These are phyloP conservation scores for Arabidopsis hybrid DNA, from an alignment of 441 rosid species.

Conservation along the genomic window DNA sequence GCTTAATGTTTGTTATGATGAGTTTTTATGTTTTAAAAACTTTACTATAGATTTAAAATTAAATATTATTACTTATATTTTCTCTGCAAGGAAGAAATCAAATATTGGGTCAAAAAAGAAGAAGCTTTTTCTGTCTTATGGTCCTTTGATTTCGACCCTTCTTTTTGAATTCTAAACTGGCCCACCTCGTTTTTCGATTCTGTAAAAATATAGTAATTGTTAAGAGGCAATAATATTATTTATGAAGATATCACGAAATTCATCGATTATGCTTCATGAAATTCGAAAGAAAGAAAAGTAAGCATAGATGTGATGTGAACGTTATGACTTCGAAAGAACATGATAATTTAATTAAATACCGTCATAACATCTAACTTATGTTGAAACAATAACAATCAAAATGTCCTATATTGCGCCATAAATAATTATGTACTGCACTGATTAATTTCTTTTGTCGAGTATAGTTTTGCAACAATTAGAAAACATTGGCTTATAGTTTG, in stretches of 20 bases:
- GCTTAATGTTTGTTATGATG: constrained; percentile 33
- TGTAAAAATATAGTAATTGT: background rate
- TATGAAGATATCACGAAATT: background rate
- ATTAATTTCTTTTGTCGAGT: background rate
- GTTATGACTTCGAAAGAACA: constrained; percentile 16
- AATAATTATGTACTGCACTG: background rate
- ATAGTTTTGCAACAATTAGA: background rate
- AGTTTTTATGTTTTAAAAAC: background rate
- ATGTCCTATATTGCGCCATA: background rate
- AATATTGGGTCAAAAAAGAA: constrained; percentile 37
- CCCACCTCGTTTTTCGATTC: background rate
- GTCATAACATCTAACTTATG: background rate
- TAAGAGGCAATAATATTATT: background rate
- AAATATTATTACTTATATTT: background rate
- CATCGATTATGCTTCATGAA: constrained; percentile 1
- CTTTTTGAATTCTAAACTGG: constrained; percentile 30
- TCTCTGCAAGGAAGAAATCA: constrained; percentile 13
- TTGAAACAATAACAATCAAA: background rate
- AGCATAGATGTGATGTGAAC: constrained; percentile 29
- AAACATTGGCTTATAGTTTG: constrained; percentile 8
- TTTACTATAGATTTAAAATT: background rate
- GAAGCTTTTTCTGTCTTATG: constrained; percentile 26
- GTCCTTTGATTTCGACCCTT: constrained; percentile 36
- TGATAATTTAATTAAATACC: constrained; percentile 17
- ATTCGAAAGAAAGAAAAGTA: constrained; percentile 18